Conservation (phyloP, 192 early-diverging fungal genomes). For the Linnemannia exigua region DNA sequence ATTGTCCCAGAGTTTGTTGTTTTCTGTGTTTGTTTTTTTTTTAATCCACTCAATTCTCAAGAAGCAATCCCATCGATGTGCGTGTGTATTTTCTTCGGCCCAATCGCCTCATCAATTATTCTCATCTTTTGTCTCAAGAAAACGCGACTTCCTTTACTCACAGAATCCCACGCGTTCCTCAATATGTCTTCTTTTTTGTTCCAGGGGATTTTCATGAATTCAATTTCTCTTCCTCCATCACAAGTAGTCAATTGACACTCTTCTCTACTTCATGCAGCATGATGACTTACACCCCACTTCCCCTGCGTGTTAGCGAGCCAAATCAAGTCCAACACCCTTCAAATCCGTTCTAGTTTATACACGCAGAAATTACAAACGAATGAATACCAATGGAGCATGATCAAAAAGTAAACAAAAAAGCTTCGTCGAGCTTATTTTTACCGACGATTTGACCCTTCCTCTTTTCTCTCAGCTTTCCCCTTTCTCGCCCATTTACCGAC, state of each 20-base stretch:
- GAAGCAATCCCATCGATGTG: not conserved
- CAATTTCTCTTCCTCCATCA: no score
- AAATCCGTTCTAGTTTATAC: no score
- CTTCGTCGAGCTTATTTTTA: not conserved
- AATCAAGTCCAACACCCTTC: no score
- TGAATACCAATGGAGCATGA: not conserved
- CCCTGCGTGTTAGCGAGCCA: no score
- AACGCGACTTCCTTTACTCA: not conserved
- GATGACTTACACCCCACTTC: no score
- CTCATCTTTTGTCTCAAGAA: not conserved
- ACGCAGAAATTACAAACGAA: no score
- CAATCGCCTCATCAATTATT: not conserved
- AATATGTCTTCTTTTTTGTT: not conserved
- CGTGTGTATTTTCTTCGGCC: not conserved
- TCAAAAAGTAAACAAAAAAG: not conserved
- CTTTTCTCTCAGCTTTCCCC: not conserved
- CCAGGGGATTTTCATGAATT: no score
- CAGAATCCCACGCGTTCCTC: not conserved
- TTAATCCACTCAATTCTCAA: not conserved
- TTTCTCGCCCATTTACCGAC: not conserved
- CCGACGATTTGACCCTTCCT: not conserved
- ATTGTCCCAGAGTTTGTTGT: not conserved
- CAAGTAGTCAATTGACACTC: no score
- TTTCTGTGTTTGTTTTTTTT: not conserved
- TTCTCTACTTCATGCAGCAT: no score